Conservation (phyloP, 257 asterid species). For the Leptodermis oblonga region DNA sequence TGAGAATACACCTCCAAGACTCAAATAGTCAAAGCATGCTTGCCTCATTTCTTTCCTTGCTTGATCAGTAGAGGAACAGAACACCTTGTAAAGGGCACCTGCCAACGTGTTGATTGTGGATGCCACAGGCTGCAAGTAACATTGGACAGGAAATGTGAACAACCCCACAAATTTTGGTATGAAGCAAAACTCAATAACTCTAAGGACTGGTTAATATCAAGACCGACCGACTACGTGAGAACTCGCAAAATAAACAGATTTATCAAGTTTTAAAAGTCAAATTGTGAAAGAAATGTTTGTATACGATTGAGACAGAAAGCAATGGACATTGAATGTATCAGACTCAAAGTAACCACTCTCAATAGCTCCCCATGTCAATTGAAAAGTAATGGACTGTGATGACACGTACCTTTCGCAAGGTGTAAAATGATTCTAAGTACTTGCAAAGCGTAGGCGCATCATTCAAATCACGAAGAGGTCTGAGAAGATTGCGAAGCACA, state of each 20-base stretch:
- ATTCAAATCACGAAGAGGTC: conserved; percentile 39
- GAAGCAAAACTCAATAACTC: neutral
- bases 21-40: conserved; percentile 57
- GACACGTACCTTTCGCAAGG: conserved; percentile 47
- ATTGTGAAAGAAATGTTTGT: neutral
- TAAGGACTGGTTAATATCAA: neutral
- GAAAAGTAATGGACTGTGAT: neutral
- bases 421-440: conserved; percentile 57
- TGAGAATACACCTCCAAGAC: conserved; percentile 56
- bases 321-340: neutral
- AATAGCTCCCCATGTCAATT: neutral
- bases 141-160: conserved; percentile 2
- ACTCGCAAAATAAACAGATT: neutral
- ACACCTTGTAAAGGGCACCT: conserved; percentile 54
- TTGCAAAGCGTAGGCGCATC: conserved; percentile 45
- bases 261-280: neutral
- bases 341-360: neutral
- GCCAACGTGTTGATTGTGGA: conserved; percentile 57
- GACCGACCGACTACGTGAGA: neutral
- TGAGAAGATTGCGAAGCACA: conserved; percentile 53
- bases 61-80: conserved; percentile 54
- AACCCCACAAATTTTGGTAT: neutral
- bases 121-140: conserved; percentile 51
- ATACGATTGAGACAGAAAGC: neutral
- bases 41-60: conserved; percentile 64